Evolutionary conservation across 768 basidiomycete species (phyloP).

Genomic region (Gloeophyllum trabeum): DNA sequence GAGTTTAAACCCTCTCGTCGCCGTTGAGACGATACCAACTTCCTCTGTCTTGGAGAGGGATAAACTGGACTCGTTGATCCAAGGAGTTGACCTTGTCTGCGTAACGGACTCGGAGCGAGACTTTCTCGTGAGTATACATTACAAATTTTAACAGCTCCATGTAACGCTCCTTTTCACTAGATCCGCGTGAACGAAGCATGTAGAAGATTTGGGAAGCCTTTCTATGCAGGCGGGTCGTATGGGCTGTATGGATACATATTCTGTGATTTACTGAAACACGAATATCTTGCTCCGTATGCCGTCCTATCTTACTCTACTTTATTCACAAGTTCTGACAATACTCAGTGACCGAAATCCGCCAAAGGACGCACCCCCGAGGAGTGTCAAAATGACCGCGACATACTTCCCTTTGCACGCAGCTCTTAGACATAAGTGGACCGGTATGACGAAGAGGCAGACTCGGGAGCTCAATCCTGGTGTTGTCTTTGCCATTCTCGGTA

Average conservation of each 20-base stretch:
- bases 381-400: slow-evolving; percentile 43
- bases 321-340: too few relatives aligned
- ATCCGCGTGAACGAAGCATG: slow-evolving; percentile 72
- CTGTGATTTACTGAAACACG: slow-evolving; percentile 81
- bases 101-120: slow-evolving; percentile 69
- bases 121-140: slow-evolving; percentile 47
- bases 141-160: neutral
- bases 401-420: slow-evolving; percentile 58
- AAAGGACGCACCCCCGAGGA: slow-evolving; percentile 38
- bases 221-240: slow-evolving; percentile 90
- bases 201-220: slow-evolving; percentile 58
- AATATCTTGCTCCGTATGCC: slow-evolving; percentile 76
- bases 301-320: neutral
- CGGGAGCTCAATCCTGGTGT: slow-evolving; percentile 75
- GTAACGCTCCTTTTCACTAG: slow-evolving; percentile 27
- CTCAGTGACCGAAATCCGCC: slow-evolving; percentile 41
- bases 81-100: slow-evolving; percentile 74
- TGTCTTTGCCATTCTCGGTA: slow-evolving; percentile 67
- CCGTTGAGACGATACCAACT: slow-evolving; percentile 56
- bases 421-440: slow-evolving; percentile 57
- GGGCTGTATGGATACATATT: slow-evolving; percentile 91
- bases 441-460: slow-evolving; percentile 61
- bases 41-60: slow-evolving; percentile 34
- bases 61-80: slow-evolving; percentile 46
- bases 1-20: slow-evolving; percentile 86